Conservation (phyloP, 768 basidiomycete species). For the Boletus tomentosulus region DNA sequence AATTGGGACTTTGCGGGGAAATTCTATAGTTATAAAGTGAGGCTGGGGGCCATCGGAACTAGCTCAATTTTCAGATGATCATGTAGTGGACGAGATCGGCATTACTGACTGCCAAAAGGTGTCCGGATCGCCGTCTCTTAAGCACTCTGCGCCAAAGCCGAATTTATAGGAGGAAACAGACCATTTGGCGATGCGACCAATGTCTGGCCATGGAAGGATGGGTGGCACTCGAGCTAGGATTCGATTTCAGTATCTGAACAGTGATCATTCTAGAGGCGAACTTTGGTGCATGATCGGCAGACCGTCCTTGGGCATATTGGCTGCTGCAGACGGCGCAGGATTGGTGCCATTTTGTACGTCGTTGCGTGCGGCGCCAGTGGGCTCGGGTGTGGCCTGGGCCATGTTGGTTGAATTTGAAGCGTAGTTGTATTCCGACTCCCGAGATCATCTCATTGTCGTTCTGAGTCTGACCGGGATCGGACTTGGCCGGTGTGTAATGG, state of each 20-base stretch:
- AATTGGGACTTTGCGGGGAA: constrained; percentile 84
- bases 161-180: constrained; percentile 96
- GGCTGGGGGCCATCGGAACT: constrained; percentile 96
- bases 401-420: constrained; percentile 5
- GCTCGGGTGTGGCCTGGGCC: constrained; percentile 7
- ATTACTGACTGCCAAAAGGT: constrained; percentile 95
- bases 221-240: constrained; percentile 41
- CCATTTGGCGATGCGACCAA: constrained; percentile 89
- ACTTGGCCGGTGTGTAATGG: constrained; percentile 1
- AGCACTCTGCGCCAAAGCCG: constrained; percentile 91
- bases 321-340: constrained; percentile 10
- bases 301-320: constrained; percentile 31
- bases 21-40: constrained; percentile 92
- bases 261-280: constrained; percentile 14
- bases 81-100: neutral
- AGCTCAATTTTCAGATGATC: constrained; percentile 1
- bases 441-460: neutral
- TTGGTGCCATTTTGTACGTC: constrained; percentile 13
- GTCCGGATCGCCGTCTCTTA: constrained; percentile 81
- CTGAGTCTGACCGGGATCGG: neutral
- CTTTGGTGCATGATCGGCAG: constrained; percentile 38
- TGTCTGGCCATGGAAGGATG: constrained; percentile 68
- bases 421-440: neutral
- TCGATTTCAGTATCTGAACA: neutral
- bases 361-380: constrained; percentile 1